These are phyloP conservation scores for Lasiosphaeria hispida DNA, from an alignment of 495 filamentous ascomycete genomes.

Conservation along the genomic window DNA sequence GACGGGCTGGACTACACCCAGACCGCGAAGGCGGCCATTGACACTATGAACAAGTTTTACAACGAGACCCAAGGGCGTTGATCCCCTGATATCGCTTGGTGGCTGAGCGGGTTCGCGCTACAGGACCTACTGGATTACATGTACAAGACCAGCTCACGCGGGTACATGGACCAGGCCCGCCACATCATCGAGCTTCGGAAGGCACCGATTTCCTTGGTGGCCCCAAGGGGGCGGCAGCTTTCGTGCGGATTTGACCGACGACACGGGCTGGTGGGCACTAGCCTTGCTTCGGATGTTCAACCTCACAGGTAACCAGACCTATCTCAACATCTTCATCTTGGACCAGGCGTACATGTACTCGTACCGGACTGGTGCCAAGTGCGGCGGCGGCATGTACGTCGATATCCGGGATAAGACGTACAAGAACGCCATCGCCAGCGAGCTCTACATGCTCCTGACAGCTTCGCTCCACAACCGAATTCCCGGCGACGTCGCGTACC, in stretches of 20 bases:
- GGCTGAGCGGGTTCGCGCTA: conserved; percentile 43
- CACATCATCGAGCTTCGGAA: conserved; percentile 35
- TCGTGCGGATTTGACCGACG: conserved; percentile 60
- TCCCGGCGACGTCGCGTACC: conserved; percentile 46
- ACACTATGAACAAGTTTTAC: conserved; percentile 41
- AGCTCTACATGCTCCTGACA: conserved; percentile 64
- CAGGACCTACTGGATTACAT: conserved; percentile 39
- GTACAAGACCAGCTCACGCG: conserved; percentile 28
- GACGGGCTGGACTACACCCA: conserved; percentile 12
- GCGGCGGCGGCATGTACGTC: conserved; percentile 58
- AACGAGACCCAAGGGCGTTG: conserved; percentile 35
- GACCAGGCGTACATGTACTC: conserved; percentile 59
- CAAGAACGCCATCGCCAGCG: conserved; percentile 69
- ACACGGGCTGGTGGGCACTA: conserved; percentile 69
- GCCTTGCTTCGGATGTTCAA: conserved; percentile 63
- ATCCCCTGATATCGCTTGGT: conserved; percentile 36
- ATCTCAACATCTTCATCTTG: conserved; percentile 51
- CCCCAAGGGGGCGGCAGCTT: conserved; percentile 42
- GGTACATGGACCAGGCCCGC: conserved; percentile 34
- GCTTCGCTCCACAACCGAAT: conserved; percentile 65
- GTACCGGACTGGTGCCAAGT: conserved; percentile 54
- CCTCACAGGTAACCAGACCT: conserved; percentile 50
- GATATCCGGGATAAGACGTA: conserved; percentile 55
- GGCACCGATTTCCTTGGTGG: conserved; percentile 35
- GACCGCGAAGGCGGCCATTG: conserved; percentile 30